Base-by-base conservation (phyloP, 805 yeast genomes). In the Wickerhamiella slavikovae region DNA sequence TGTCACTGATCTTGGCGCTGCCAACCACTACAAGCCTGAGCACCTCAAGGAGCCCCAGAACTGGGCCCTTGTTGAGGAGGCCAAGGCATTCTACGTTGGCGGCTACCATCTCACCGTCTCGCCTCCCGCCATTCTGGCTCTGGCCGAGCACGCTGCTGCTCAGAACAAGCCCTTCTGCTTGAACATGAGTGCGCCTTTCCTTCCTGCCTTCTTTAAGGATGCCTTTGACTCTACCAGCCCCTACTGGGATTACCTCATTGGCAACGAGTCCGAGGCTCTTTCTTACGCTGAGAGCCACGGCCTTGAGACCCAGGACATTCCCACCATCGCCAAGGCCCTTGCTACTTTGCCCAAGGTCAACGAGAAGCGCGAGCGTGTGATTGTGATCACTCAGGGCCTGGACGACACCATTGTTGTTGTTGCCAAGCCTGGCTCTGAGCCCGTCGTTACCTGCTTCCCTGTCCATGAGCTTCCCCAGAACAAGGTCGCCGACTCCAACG, bases 41-140 rank as follows among this genome's bases (percentile, higher is more conserved):
- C 96, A 89, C 56, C 66, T 89, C 50, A 71, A 78, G 49, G 67
- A 67, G 49, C 78, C 91, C 40, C 91, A 75, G 57, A 79, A 83
- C 66, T 83, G 95, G 94, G 59, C 58, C 39, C 57, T 62, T 35
- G 93, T 89, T 37, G 82, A 79, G 57, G 62, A 59, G 29, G 96
- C 85, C 36, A 62, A 71, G 52, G 64, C 62, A 46, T 89, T 60
- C 64, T 89, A 89, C 67, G 76, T 89, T 49, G 98, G 96, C 47
- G 99, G 99, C n/a, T 89, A 72, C 79, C 99, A 89, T 57, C 66
- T 89, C 58, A 89, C 99, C 34, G 99, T 89, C 34, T 78, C 93
- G 41, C 94, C 93, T 40, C 92, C 74, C 35, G 95, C 98, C 33
- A 89, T 89, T 48, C 62, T 66, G 43, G 70, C 72, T 35, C 64